These are phyloP conservation scores for Avicennia marina DNA, from an alignment of 257 asterid species.

Conservation along the genomic window DNA sequence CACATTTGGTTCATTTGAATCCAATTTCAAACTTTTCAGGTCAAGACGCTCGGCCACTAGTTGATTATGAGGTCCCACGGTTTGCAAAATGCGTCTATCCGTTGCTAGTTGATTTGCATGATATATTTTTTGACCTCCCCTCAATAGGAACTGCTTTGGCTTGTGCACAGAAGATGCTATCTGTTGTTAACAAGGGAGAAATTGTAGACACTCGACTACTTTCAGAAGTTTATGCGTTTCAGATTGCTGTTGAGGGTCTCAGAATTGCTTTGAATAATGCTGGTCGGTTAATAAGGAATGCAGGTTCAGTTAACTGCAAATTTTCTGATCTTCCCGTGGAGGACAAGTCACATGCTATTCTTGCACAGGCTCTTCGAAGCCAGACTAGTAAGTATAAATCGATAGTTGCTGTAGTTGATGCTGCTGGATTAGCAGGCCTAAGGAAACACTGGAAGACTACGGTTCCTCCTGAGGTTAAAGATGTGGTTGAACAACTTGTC, in stretches of 20 bases:
- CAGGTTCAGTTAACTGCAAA: constrained; percentile 15
- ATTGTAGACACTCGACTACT: constrained; percentile 44
- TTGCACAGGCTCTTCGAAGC: constrained; percentile 74
- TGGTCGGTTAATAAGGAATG: constrained; percentile 45
- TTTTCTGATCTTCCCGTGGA: constrained; percentile 61
- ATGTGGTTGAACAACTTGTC: constrained; percentile 58
- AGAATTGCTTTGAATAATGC: constrained; percentile 81
- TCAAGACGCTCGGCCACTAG: constrained; percentile 30
- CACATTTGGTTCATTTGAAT: constrained; percentile 32
- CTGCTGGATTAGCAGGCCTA: constrained; percentile 68
- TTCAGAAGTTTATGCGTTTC: constrained; percentile 70
- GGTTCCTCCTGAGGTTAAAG: constrained; percentile 55
- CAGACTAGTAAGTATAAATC: constrained; percentile 62
- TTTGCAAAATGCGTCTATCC: constrained; percentile 72
- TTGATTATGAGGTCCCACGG: constrained; percentile 68
- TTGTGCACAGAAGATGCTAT: constrained; percentile 74
- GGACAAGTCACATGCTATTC: constrained; percentile 75
- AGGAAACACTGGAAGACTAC: constrained; percentile 75
- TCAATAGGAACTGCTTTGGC: constrained; percentile 68
- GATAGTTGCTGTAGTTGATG: constrained; percentile 82
- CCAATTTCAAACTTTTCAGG: constrained; percentile 23
- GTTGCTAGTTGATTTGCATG: constrained; percentile 68
- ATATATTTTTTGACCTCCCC: constrained; percentile 60
- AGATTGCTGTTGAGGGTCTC: constrained; percentile 80
- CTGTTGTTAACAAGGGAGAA: constrained; percentile 67